Evolutionary conservation across 257 asterid genomes (phyloP), one percentile per base, ranked within the genome.

Genomic region (Lantana camara): DNA sequence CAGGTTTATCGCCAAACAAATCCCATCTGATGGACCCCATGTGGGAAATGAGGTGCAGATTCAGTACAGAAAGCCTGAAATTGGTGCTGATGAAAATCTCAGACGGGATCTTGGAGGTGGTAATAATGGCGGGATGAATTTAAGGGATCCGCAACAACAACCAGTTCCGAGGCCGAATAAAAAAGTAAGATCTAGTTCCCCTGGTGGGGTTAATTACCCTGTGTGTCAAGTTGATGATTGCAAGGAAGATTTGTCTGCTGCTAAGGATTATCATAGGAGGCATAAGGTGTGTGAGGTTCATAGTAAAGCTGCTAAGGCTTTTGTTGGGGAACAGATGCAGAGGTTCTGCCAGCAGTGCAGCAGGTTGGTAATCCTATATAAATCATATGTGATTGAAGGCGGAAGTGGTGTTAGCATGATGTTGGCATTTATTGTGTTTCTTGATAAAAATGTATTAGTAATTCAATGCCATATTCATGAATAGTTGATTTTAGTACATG

Each of bases 261-360:
- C 88, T 5, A 89, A 92, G 77, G 98, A 92, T 68, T 92, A 92
- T 73, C 98, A 92, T 66, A 66, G 96, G 23, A 80, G 98, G 40
- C 97, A 92, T 71, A 92, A 87, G 83, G 98, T 92, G 57, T 92
- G 98, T 65, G 96, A 83, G 75, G 79, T 77, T 60, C 98, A 92
- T 68, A 89, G 97, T 74, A 92, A 92, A 72, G 94, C 91, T 14
- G 63, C 76, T 5, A 77, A 81, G 55, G 94, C 96, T 12, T 69
- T 83, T 72, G 91, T 92, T 17, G 86, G 87, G 61, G 79, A 83
- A 66, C 94, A 85, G 66, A 67, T 73, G 71, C 81, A 79, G 62
- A 70, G 84, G 49, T 79, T 79, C 66, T 79, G 84, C 79, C 84
- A 79, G 76, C 87, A 82, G 68, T 82, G 87, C 61, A 82, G 87